These are phyloP conservation scores for Leishmania braziliensis DNA, from an alignment of 208 protist genomes.

Conservation along the genomic window DNA sequence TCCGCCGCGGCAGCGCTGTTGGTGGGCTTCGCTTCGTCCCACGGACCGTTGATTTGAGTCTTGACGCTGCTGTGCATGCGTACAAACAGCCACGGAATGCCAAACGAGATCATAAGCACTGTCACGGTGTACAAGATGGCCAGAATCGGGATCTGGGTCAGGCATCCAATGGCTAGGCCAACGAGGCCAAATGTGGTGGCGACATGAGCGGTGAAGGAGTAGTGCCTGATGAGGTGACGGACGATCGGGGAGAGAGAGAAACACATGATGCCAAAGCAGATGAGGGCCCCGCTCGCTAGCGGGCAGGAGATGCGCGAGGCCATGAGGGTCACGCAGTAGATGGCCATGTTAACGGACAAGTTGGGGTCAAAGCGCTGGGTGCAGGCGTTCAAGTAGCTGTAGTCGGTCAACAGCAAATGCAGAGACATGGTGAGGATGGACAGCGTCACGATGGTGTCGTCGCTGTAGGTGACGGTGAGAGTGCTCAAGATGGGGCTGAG, in stretches of 20 bases:
- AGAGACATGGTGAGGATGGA: conserved; percentile 82
- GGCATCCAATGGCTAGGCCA: conserved; percentile 47
- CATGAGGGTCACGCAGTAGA: conserved; percentile 83
- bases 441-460: conserved; percentile 91
- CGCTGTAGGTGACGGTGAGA: conserved; percentile 82
- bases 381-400: conserved; percentile 87
- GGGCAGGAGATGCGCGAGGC: conserved; percentile 76
- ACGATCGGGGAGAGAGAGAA: conserved; percentile 85
- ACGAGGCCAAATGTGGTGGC: conserved; percentile 69
- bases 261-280: conserved; percentile 85
- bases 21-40: conserved; percentile 92
- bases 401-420: conserved; percentile 81
- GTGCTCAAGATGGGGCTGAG: conserved; percentile 84
- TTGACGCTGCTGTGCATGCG: conserved; percentile 77
- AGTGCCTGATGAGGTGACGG: conserved; percentile 63
- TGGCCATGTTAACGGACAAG: conserved; percentile 81
- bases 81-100: conserved; percentile 85
- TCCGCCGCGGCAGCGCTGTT: conserved; percentile 91
- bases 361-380: conserved; percentile 65
- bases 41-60: conserved; percentile 90
- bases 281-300: conserved; percentile 70
- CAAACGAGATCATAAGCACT: conserved; percentile 61
- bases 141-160: conserved; percentile 64
- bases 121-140: conserved; percentile 58
- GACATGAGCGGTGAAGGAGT: conserved; percentile 68